Evolutionary conservation across 2,329 filamentous ascomycete genomes (phyloP).

Genomic region (Arthroderma uncinatum): DNA sequence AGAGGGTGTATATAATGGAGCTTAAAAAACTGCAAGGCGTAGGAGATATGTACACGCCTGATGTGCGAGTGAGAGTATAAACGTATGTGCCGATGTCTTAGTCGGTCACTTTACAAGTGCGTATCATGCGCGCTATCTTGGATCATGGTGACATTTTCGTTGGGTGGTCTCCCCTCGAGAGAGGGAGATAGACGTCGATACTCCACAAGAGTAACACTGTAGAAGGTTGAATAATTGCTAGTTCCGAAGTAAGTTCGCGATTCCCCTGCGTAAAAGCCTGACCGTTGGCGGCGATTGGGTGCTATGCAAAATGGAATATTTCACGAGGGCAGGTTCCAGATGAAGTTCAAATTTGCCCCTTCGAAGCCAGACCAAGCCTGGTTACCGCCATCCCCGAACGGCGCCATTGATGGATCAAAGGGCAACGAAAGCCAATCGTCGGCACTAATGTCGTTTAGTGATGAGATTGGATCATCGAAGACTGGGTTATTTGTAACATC

Average conservation of each 20-base stretch:
- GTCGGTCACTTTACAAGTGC: too few relatives aligned
- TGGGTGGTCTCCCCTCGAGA: too few relatives aligned
- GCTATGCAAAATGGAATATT: neutral
- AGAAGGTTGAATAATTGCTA: too few relatives aligned
- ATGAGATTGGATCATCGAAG: slow-evolving; percentile 11
- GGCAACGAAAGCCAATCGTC: slow-evolving; percentile 36
- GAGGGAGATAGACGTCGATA: too few relatives aligned
- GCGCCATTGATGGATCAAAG: slow-evolving; percentile 36
- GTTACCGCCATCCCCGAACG: slow-evolving; percentile 30
- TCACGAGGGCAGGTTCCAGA: slow-evolving; percentile 34
- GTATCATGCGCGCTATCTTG: neutral
- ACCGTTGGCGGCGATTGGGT: too few relatives aligned
- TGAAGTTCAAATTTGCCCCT: slow-evolving; percentile 32
- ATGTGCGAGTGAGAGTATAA: neutral
- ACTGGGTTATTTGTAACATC: slow-evolving; percentile 8
- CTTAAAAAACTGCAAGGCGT: neutral
- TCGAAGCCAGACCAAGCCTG: slow-evolving; percentile 31
- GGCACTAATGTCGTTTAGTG: slow-evolving; percentile 13
- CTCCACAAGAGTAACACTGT: too few relatives aligned
- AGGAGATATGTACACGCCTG: neutral
- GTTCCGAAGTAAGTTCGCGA: too few relatives aligned
- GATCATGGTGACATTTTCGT: neutral
- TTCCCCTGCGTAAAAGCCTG: too few relatives aligned
- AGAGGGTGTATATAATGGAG: neutral
- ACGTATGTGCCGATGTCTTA: neutral